phyloP scores from a whole-genome alignment of 2,329 filamentous ascomycete species.

The Pseudocercospora fuligena region DNA sequence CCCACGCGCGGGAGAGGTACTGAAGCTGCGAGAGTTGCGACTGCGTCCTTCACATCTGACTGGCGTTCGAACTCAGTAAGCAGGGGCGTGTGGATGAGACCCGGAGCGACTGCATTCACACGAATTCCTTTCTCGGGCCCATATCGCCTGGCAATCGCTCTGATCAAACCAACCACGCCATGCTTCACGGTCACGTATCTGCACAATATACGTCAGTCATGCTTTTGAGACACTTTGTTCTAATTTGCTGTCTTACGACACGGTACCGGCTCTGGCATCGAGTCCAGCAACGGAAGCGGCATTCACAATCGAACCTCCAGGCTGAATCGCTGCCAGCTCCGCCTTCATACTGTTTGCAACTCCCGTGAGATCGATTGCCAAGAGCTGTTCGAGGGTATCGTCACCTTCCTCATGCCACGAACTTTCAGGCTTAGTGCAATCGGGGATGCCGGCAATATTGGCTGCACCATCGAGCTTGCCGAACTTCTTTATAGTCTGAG shows the following conservation, averaged over 20 bases:
- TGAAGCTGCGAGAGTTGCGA: neutral
- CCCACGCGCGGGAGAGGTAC: constrained; percentile 27
- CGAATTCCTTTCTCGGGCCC: constrained; percentile 12
- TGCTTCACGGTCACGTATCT: constrained; percentile 30
- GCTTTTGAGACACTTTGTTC: neutral
- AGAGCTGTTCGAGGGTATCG: constrained; percentile 33
- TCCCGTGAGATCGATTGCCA: constrained; percentile 43
- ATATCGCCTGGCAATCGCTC: constrained; percentile 28
- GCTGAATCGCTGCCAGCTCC: constrained; percentile 49
- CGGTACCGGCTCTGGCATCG: constrained; percentile 18
- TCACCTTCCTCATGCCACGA: constrained; percentile 28
- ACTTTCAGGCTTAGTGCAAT: neutral
- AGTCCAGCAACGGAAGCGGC: constrained; percentile 50
- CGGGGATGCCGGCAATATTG: constrained; percentile 46
- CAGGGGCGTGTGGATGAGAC: constrained; percentile 34
- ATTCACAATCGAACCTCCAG: constrained; percentile 61
- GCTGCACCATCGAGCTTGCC: constrained; percentile 45
- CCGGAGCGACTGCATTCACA: constrained; percentile 4
- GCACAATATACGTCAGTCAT: neutral
- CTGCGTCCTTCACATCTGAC: neutral
- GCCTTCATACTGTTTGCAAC: constrained; percentile 55
- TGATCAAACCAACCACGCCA: constrained; percentile 32
- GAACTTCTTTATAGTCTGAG: constrained; percentile 39
- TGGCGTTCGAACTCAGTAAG: constrained; percentile 15
- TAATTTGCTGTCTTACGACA: neutral